Evolutionary conservation across 441 rosid species (phyloP).

Genomic region (Gossypium trilobum): DNA sequence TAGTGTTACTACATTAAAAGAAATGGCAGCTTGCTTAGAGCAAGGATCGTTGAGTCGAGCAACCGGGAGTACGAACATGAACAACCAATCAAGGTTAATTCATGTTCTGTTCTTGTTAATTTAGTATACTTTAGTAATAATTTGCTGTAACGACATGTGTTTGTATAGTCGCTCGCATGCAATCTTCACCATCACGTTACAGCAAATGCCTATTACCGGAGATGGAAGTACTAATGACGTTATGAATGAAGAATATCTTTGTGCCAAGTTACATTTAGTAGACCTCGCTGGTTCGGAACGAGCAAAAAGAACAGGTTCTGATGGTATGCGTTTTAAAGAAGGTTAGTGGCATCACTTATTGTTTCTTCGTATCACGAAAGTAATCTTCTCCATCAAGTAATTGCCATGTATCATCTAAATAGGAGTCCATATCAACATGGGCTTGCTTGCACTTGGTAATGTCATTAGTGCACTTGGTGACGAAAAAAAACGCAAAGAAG

Average conservation of each 20-base stretch:
- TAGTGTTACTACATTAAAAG: constrained; percentile 61
- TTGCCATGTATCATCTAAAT: constrained; percentile 22
- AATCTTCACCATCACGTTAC: constrained; percentile 88
- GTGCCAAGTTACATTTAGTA: constrained; percentile 93
- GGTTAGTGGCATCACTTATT: constrained; percentile 37
- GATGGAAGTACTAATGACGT: constrained; percentile 43
- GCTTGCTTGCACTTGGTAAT: constrained; percentile 98
- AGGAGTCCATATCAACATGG: constrained; percentile 97
- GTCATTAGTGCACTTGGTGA: constrained; percentile 98
- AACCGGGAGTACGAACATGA: constrained; percentile 97
- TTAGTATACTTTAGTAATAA: background rate
- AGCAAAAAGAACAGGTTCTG: constrained; percentile 96
- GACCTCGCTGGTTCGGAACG: constrained; percentile 99
- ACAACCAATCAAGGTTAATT: constrained; percentile 80
- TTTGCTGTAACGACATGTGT: background rate
- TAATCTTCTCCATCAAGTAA: constrained; percentile 14
- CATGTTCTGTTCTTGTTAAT: background rate
- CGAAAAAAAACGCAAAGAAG: constrained; percentile 93
- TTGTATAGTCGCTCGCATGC: constrained; percentile 92
- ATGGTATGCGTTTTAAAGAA: constrained; percentile 93
- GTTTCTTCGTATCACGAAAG: constrained; percentile 10
- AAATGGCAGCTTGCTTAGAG: constrained; percentile 91
- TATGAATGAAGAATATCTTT: constrained; percentile 83
- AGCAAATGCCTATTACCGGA: constrained; percentile 76
- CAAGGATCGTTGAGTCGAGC: constrained; percentile 91